A percentile compares a stretch with the other conserved stretches of the same genome.
These are phyloP conservation scores for Tetrahymena malaccensis DNA, from an alignment of 73 alveolate species.

Conservation along the genomic window DNA sequence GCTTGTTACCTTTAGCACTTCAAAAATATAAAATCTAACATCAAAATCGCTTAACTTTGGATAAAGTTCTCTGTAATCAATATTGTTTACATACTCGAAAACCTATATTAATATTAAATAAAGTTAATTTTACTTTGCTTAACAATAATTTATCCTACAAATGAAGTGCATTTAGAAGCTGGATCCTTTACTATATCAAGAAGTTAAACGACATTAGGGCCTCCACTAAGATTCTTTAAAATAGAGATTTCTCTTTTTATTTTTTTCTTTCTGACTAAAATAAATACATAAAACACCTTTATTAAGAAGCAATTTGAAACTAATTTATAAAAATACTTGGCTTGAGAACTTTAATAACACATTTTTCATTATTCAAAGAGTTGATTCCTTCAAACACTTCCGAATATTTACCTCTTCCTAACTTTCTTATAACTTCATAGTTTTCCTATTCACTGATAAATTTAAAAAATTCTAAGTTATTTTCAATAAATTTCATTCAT, in stretches of 20 bases:
- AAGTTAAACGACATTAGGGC: slow-evolving; percentile 87
- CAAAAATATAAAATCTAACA: slow-evolving; percentile 82
- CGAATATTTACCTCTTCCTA: slow-evolving; percentile 84
- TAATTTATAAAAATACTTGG: slow-evolving; percentile 40
- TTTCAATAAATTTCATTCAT: neutral
- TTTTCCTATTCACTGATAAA: slow-evolving; percentile 43
- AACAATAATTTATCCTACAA: neutral
- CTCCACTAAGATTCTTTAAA: slow-evolving; percentile 86
- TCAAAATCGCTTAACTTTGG: slow-evolving; percentile 88
- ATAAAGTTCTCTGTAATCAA: slow-evolving; percentile 78
- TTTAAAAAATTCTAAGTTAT: neutral
- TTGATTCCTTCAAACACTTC: slow-evolving; percentile 86
- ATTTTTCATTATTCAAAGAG: slow-evolving; percentile 49
- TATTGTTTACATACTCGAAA: slow-evolving; percentile 86
- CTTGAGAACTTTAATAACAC: slow-evolving; percentile 71
- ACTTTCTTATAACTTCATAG: slow-evolving; percentile 67
- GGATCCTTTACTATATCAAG: slow-evolving; percentile 96
- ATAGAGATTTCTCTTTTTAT: slow-evolving; percentile 85
- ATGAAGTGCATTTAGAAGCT: slow-evolving; percentile 83
- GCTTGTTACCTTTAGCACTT: slow-evolving; percentile 70
- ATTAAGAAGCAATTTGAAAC: too few species aligned
- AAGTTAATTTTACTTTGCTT: neutral
- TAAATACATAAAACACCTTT: too few species aligned
- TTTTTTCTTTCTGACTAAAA: slow-evolving; percentile 53
- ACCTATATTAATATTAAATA: neutral